These are phyloP conservation scores for Aspergillus sp. DNA, from an alignment of 2,329 filamentous ascomycete species.

Conservation along the genomic window DNA sequence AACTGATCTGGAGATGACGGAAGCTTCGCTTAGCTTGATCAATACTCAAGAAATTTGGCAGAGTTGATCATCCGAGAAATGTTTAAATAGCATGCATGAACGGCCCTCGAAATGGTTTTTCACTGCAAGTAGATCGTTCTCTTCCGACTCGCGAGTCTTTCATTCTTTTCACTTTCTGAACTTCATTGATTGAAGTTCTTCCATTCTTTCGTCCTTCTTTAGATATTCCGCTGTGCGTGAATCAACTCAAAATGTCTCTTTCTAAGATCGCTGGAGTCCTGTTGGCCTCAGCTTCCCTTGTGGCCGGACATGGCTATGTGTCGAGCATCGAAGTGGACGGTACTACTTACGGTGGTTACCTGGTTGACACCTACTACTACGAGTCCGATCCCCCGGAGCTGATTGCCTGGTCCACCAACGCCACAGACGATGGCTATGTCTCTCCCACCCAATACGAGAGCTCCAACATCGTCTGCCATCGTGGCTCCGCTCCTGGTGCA, in stretches of 20 bases:
- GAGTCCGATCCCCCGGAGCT: conserved; percentile 36
- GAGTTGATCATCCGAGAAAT: background rate
- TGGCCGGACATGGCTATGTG: conserved; percentile 34
- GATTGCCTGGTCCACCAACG: conserved; percentile 57
- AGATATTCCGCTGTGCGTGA: conserved; percentile 6
- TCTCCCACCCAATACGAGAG: conserved; percentile 40
- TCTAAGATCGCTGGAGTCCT: conserved; percentile 11
- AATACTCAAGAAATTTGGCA: too few relatives aligned
- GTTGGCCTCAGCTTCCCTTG: conserved; percentile 28
- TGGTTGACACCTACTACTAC: conserved; percentile 35
- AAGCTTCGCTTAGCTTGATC: background rate
- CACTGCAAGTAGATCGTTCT: background rate
- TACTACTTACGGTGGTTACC: conserved; percentile 43
- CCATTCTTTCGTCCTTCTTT: conserved; percentile 1
- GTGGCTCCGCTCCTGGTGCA: conserved; percentile 51
- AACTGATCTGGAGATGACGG: background rate
- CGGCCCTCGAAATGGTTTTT: too few relatives aligned
- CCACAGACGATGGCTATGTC: conserved; percentile 56
- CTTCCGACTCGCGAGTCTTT: background rate
- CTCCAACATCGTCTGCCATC: conserved; percentile 62
- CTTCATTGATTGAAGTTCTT: conserved; percentile 8
- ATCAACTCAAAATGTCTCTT: conserved; percentile 5
- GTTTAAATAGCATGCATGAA: background rate
- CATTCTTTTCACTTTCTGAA: background rate
- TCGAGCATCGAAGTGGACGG: conserved; percentile 41